phyloP scores from a whole-genome alignment of 371 early-diverging fungal species.

The Mucor circinelloides region DNA sequence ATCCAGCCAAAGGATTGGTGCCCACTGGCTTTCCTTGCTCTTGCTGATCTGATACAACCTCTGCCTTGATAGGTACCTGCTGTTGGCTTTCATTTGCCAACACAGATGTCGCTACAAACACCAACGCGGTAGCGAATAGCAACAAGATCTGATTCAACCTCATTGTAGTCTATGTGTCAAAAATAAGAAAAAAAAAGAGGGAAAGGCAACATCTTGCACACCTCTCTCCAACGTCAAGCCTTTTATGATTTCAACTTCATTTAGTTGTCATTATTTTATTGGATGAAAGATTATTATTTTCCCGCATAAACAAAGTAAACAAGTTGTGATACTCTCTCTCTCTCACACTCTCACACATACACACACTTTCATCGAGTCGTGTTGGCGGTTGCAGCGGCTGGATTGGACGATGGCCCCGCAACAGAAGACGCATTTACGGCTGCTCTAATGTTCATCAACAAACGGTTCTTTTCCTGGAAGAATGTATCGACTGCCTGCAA shows the following conservation, averaged over 20 bases:
- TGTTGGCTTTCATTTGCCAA: not conserved
- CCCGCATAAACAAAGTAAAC: not conserved
- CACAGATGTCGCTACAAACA: constrained; percentile 7
- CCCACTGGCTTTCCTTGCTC: not conserved
- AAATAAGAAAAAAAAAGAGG: not conserved
- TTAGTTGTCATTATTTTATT: constrained; percentile 3
- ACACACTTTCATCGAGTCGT: too few relatives aligned
- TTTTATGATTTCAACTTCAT: not conserved
- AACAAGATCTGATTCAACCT: not conserved
- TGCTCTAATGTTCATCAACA: constrained; percentile 45
- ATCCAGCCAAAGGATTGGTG: not conserved
- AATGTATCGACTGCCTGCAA: constrained; percentile 41
- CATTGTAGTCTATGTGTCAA: not conserved
- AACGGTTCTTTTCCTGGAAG: constrained; percentile 44
- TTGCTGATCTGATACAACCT: not conserved
- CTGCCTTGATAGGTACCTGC: not conserved
- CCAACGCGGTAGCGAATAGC: not conserved
- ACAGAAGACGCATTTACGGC: constrained; percentile 33
- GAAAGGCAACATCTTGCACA: not conserved
- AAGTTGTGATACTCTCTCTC: too few relatives aligned
- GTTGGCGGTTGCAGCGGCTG: not conserved
- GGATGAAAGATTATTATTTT: not conserved
- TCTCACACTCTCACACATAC: too few relatives aligned
- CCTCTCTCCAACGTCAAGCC: not conserved
- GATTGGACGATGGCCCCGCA: not conserved